These are phyloP conservation scores for sorghum (Sorghum bicolor) DNA, from an alignment of 176 grass and related monocot species.

Conservation along the genomic window DNA sequence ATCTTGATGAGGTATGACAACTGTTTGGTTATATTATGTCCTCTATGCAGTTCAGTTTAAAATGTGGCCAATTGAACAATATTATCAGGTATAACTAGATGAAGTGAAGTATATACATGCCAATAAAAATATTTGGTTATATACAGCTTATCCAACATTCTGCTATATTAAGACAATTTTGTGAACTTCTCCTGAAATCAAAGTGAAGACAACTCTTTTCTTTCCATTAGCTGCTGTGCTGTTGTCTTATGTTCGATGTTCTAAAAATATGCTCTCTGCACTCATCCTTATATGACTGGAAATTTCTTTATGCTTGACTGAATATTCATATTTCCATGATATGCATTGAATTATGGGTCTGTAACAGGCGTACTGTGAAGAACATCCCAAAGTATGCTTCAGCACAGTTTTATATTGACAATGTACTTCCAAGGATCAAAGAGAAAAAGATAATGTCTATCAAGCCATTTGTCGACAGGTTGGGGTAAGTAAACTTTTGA, in stretches of 20 bases:
- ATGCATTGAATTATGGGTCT: constrained; percentile 17
- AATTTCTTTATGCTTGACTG: not conserved
- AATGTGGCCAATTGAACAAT: not conserved
- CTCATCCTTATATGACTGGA: not conserved
- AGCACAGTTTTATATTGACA: constrained; percentile 82
- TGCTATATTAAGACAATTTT: not conserved
- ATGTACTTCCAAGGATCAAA: constrained; percentile 80
- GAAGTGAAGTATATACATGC: not conserved
- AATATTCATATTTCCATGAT: not conserved
- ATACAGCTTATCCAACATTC: not conserved
- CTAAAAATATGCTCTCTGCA: not conserved
- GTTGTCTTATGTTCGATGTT: not conserved
- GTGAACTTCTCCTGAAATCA: not conserved
- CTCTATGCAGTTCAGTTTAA: not conserved
- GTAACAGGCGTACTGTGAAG: constrained; percentile 59
- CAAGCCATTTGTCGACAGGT: constrained; percentile 84
- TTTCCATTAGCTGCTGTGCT: not conserved
- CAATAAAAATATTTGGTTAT: not conserved
- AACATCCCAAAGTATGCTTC: constrained; percentile 82
- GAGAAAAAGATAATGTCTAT: constrained; percentile 89
- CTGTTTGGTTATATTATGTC: not conserved
- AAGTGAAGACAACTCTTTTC: not conserved
- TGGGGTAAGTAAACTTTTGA: constrained; percentile 53
- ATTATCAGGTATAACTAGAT: not conserved
- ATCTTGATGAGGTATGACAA: not conserved